Base-by-base conservation (phyloP, 306 rosid genomes). In the Sindora glabra region DNA sequence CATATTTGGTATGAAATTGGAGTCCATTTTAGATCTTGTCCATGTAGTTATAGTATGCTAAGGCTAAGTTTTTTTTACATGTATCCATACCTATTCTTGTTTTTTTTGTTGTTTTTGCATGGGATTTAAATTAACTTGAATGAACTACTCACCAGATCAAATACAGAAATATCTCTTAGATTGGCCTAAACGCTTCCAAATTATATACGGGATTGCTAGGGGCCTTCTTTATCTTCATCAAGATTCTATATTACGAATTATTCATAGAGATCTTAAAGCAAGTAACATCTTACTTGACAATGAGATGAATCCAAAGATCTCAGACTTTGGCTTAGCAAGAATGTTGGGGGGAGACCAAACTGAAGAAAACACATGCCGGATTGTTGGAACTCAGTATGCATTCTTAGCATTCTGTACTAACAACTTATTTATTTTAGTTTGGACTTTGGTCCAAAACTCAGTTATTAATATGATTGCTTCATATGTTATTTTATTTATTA, bases 141-240 rank as follows among this genome's bases (percentile, higher is more conserved):
- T 13, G 17, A 36, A 8, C n/a, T 22, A n/a, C 14, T 9, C 33
- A 48, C 16, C 62, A 76, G 86, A 73, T 80, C 29, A 80, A 14
- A 48, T 51, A 1, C 45, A 41, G 61, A 44, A 53, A 1, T 64
- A 52, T 12, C 0, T 50, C 3, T 40, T 83, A 32, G 66, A 69
- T 49, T 84, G 82, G 82, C 24, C 72, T 5, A 67, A 52, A 29
- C 78, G 80, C 25, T 80, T 68, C 59, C 47, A 76, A 26, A 79
- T 83, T 9, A 79, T 83, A 0, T 42, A 53, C 1, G 81, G 85
- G 24, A 73, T 79, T 59, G 74, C 76, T 6, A 23, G 72, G 13
- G 83, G 81, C 2, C 71, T 79, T 66, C 76, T 79, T 8, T 83
- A 83, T 70, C 80, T 83, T 34, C 80, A 83, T 41, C 78, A 79